phyloP scores from a whole-genome alignment of 495 filamentous ascomycete genomes.

The Penicillium roqueforti region DNA sequence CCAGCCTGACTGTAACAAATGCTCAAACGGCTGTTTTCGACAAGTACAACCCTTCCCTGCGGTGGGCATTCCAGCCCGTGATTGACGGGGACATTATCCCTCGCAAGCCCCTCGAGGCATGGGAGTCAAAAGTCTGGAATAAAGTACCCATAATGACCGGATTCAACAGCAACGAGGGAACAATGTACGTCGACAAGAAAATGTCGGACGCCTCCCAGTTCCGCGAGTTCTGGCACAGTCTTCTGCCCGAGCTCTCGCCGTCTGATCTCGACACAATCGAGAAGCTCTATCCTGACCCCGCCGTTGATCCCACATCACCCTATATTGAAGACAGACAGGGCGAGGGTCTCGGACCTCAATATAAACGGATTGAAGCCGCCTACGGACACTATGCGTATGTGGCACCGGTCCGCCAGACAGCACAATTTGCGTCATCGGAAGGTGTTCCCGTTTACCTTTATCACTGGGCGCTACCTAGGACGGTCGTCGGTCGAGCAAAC shows the following conservation, averaged over 20 bases:
- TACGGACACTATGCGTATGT: slow-evolving; percentile 67
- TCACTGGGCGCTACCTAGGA: slow-evolving; percentile 51
- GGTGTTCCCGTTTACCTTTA: slow-evolving; percentile 52
- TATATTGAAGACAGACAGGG: slow-evolving; percentile 38
- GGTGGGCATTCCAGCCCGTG: slow-evolving; percentile 66
- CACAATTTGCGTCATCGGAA: slow-evolving; percentile 42
- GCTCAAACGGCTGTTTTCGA: slow-evolving; percentile 52
- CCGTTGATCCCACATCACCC: slow-evolving; percentile 23
- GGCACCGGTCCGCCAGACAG: slow-evolving; percentile 60
- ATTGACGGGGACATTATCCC: slow-evolving; percentile 56
- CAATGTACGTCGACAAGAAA: slow-evolving; percentile 50
- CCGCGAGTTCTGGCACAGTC: slow-evolving; percentile 48
- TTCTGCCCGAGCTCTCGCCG: slow-evolving; percentile 49
- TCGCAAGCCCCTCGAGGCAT: slow-evolving; percentile 52
- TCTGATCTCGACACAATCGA: slow-evolving; percentile 49
- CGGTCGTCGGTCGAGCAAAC: slow-evolving; percentile 48
- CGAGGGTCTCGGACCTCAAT: slow-evolving; percentile 48
- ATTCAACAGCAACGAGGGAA: slow-evolving; percentile 63
- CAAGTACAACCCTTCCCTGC: slow-evolving; percentile 49
- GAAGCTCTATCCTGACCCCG: slow-evolving; percentile 55
- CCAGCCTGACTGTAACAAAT: slow-evolving; percentile 39
- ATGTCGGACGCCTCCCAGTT: slow-evolving; percentile 47
- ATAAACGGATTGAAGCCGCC: slow-evolving; percentile 55
- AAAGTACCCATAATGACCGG: slow-evolving; percentile 61
- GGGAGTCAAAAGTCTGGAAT: slow-evolving; percentile 48